These are phyloP conservation scores for Mycena metata DNA, from an alignment of 768 basidiomycete species.

Conservation along the genomic window DNA sequence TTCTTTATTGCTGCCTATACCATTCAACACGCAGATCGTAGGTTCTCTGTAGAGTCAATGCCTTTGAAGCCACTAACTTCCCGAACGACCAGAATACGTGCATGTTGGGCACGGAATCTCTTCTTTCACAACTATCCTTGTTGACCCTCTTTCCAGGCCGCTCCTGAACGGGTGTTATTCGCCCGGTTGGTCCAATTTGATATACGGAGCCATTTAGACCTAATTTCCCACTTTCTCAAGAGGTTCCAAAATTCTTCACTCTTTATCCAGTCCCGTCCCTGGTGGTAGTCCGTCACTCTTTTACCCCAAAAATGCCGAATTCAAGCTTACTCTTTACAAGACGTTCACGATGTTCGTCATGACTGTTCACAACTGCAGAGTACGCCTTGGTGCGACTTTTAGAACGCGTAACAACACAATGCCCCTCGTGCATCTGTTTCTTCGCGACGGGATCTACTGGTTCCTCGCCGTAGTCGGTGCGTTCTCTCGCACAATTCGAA, in stretches of 20 bases:
- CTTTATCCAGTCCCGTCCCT: slow-evolving; percentile 24
- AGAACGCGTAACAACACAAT: slow-evolving; percentile 6
- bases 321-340: background rate
- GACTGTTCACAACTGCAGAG: slow-evolving; percentile 11
- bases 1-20: slow-evolving; percentile 17
- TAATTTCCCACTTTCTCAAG: background rate
- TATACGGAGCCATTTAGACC: no score
- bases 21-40: slow-evolving; percentile 13
- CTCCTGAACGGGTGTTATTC: slow-evolving; percentile 23
- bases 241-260: slow-evolving; percentile 13
- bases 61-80: no score
- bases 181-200: slow-evolving; percentile 1
- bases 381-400: background rate
- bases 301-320: no score
- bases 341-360: slow-evolving; percentile 24
- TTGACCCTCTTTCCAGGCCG: slow-evolving; percentile 1
- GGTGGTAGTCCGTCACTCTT: slow-evolving; percentile 2
- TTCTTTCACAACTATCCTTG: no score
- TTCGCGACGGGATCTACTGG: slow-evolving; percentile 31
- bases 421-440: slow-evolving; percentile 21
- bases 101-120: slow-evolving; percentile 13
- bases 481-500: background rate
- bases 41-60: background rate
- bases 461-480: slow-evolving; percentile 25
- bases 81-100: slow-evolving; percentile 15